Base-by-base conservation (phyloP, 768 basidiomycete species). In the Amanita thiersii region DNA sequence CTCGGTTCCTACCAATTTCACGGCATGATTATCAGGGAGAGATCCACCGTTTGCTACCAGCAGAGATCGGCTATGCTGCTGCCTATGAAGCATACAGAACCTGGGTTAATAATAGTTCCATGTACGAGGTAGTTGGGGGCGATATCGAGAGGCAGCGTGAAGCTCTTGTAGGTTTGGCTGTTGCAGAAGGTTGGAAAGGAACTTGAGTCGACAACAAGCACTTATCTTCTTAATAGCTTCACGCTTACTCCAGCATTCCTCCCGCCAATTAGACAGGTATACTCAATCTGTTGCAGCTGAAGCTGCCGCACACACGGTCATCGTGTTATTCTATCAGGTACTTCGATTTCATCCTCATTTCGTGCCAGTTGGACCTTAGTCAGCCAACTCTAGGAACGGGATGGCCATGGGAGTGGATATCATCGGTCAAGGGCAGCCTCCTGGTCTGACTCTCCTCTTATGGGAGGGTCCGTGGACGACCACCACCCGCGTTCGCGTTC, bases 41-140 rank as follows among this genome's bases (percentile, higher is more conserved):
- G 43, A 56, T 79, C 12, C 59, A 56, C 39, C 56, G 60, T 31
- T 63, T 85, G 60, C 56, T 65, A 4, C 78, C 83, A 1, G 51
- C 59, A 12, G 81, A 86, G 44, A 69, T 88, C 12, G 86, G 86
- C 1, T 73, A 80, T 49, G 86, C 85, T 3, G 84, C 84, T 7
- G 84, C 81, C 2, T 86, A 84, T 53, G 83, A 86, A 56, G 82
- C 83, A 0, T 79, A 80, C 56, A 70, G 82, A 11, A 70, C 71
- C 19, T 81, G 79, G 76, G 74, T 75, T 38, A 69, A 76, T 50
- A 74, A 78, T 49, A 70, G 57, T 29, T 64, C 59, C 4, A 64
- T 80, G 32, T 75, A 78, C 43, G 71, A 75, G 37, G 73, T 76
- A 11, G 50, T 82, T 3, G 68, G 68, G 40, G 73, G 68, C 6